phyloP scores from a whole-genome alignment of 139 green algal species.

The Marvania coccoides region DNA sequence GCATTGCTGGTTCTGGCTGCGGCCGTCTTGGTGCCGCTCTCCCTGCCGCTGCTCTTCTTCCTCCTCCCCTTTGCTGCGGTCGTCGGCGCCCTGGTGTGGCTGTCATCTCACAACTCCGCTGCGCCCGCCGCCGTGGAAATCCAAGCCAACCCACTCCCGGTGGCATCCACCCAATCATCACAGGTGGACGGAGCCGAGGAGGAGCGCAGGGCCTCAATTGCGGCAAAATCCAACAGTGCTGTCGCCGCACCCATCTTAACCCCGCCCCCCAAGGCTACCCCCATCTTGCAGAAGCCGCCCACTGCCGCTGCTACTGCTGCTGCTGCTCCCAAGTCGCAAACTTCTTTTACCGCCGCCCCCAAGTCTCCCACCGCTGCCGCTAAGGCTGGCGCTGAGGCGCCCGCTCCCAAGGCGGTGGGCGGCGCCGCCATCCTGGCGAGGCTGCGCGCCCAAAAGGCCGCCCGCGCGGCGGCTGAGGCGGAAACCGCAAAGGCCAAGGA shows the following conservation, averaged over 20 bases:
- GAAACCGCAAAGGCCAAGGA: not conserved
- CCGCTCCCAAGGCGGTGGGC: conserved; percentile 2
- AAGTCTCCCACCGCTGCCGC: not conserved
- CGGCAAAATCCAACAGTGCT: too few species aligned
- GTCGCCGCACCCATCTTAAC: too few species aligned
- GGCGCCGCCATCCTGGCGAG: conserved; percentile 26
- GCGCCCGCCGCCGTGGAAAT: not conserved
- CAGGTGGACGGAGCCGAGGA: too few species aligned
- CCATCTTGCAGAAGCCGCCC: too few species aligned
- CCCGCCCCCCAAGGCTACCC: too few species aligned
- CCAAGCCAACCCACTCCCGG: not conserved
- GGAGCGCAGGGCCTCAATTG: not conserved
- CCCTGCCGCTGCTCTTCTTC: conserved; percentile 1
- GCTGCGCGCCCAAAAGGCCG: not conserved
- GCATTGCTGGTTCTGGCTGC: not conserved
- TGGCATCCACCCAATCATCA: too few species aligned
- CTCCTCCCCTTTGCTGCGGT: not conserved
- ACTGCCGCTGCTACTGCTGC: too few species aligned
- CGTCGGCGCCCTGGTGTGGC: not conserved
- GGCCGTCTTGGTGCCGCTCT: not conserved
- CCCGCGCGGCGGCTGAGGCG: not conserved
- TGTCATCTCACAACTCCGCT: not conserved
- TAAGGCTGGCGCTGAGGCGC: not conserved
- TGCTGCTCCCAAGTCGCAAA: too few species aligned
- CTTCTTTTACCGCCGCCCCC: too few species aligned